Evolutionary conservation across 2,329 filamentous ascomycete genomes (phyloP), one percentile per base, ranked within the genome.

Genomic region (Botryotinia globosa): DNA sequence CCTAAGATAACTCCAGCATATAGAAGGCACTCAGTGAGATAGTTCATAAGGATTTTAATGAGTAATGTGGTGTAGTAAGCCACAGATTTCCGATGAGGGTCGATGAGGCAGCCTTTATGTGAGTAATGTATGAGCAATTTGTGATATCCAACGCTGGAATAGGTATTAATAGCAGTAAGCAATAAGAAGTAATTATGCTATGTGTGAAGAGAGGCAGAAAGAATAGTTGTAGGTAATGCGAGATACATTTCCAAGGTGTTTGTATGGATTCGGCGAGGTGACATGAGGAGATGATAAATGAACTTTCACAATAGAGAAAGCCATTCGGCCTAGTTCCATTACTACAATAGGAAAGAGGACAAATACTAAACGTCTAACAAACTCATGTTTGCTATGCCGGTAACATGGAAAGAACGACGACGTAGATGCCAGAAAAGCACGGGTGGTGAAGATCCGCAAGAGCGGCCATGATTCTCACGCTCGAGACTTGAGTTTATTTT

Each of bases 171-270:
- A 25, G 6, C 12, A 32, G 20, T 32, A 32, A 10, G 32, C 22
- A 32, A 42, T 10, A 67, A n/a, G 34, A 25, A 56, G 3, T 56
- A 44, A 8, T 42, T 22, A 56, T 67, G 29, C 25, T 67, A 32
- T 22, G 32, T 42, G 5, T 42, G 22, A 67, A 39, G 34, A 67
- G 14, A n/a, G 32, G 18, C 18, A 44, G 32, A 25, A 67, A n/a
- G n/a, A 42, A 42, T 54, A 20, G 39, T 42, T 67, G 37, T 56
- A 67, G 65, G 65, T 67, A 56, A 67, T 12, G 65, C 34, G 16
- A 56, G 25, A 32, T 45, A 56, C 65, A 67, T 67, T 56, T 67
- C 65, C 64, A 39, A 67, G 10, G 65, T 65, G 29, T 56, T 29
- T 56, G 51, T 1, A 56, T 67, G 37, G 39, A 29, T 20, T 42